Percentiles rank a stretch among this genome's conserved stretches.
Evolutionary conservation across 108 stramenopile species (phyloP).

Genomic region (Pseudonitzschia multistriata): DNA sequence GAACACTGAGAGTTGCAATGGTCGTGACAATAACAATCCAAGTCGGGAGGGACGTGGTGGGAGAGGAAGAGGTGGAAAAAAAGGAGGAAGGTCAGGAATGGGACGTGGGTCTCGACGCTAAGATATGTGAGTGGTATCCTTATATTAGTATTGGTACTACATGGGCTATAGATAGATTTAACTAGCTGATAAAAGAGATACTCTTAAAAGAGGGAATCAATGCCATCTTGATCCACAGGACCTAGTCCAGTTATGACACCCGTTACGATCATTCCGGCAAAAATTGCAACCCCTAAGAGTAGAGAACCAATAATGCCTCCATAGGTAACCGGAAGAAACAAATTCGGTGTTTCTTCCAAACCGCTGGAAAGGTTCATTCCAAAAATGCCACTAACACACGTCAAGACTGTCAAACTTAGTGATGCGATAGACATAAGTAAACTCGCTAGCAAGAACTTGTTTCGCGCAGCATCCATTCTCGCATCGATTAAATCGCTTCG

Average conservation of each 20-base stretch:
- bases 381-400: neutral
- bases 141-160: no score
- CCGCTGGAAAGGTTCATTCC: neutral
- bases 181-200: neutral
- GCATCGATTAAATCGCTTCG: constrained; percentile 8
- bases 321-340: neutral
- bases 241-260: constrained; percentile 15
- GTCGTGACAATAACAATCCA: neutral
- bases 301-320: neutral
- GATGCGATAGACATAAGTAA: constrained; percentile 7
- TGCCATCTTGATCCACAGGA: constrained; percentile 9
- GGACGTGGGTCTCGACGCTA: constrained; percentile 10
- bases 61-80: constrained; percentile 10
- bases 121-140: no score
- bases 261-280: neutral
- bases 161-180: no score
- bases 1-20: neutral
- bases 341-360: neutral
- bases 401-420: neutral
- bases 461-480: constrained; percentile 11
- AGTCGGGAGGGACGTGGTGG: constrained; percentile 27
- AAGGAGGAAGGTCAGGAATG: constrained; percentile 16
- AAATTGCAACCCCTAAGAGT: neutral
- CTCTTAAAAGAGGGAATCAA: constrained; percentile 1
- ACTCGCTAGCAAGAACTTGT: constrained; percentile 11